phyloP scores from a whole-genome alignment of 1,284 basidiomycete genomes.

The Golubevia pallescens region DNA sequence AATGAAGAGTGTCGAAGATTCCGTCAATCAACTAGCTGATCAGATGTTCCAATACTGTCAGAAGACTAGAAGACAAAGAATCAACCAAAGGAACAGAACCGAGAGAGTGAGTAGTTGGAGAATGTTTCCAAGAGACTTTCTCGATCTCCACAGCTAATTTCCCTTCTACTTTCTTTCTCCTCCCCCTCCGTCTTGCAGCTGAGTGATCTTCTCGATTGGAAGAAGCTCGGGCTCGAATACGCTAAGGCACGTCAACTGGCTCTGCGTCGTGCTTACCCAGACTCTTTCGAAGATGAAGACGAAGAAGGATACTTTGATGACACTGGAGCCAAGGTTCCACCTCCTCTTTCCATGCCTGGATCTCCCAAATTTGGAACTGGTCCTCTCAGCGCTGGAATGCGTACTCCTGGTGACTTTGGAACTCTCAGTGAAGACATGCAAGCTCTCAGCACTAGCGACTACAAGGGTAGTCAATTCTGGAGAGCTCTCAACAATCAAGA shows the following conservation, averaged over 20 bases:
- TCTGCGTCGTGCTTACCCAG: constrained; percentile 90
- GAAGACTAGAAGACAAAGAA: constrained; percentile 93
- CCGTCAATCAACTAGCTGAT: constrained; percentile 73
- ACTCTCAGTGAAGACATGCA: constrained; percentile 54
- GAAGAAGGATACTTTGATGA: constrained; percentile 71
- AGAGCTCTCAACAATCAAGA: constrained; percentile 46
- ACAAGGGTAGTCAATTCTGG: constrained; percentile 49
- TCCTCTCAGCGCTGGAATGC: constrained; percentile 16
- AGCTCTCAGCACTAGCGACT: constrained; percentile 49
- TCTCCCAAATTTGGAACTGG: constrained; percentile 73
- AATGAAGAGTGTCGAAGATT: constrained; percentile 86
- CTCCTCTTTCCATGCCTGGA: constrained; percentile 81
- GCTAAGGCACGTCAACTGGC: constrained; percentile 92
- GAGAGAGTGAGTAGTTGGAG: constrained; percentile 67
- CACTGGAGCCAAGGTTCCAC: constrained; percentile 72
- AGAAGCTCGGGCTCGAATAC: constrained; percentile 95
- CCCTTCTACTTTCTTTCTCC: background rate
- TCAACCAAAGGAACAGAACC: constrained; percentile 97
- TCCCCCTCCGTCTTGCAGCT: too few relatives aligned
- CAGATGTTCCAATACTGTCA: constrained; percentile 70
- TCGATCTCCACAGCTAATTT: background rate
- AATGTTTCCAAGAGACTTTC: background rate
- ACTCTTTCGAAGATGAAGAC: constrained; percentile 76
- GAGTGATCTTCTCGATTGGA: constrained; percentile 88
- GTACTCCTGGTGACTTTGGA: constrained; percentile 53